Evolutionary conservation across 192 early-diverging fungal species (phyloP).

Genomic region (Coemansia sp.): DNA sequence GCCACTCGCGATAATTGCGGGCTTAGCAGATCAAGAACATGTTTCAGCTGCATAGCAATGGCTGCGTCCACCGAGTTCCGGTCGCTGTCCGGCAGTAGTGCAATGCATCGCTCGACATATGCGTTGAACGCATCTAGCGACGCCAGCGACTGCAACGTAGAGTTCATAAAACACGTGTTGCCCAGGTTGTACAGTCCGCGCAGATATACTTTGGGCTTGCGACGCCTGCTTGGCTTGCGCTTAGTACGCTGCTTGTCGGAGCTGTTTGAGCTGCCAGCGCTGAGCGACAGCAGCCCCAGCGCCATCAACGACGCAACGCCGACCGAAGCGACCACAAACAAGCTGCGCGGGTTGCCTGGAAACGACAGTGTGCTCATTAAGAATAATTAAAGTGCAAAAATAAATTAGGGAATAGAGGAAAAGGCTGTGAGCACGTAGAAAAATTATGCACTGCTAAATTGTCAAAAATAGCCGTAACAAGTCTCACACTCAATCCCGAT

Average conservation of each 20-base stretch:
- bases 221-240: constrained; percentile 10
- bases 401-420: not conserved
- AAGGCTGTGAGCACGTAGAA: too few species aligned
- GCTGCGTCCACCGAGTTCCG: constrained; percentile 28
- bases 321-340: constrained; percentile 40
- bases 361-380: constrained; percentile 8
- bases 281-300: constrained; percentile 22
- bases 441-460: too few species aligned
- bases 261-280: constrained; percentile 2
- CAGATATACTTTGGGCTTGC: constrained; percentile 48
- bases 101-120: constrained; percentile 46
- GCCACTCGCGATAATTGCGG: constrained; percentile 27
- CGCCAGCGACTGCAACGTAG: constrained; percentile 62
- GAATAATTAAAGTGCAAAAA: not conserved
- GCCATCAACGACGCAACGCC: constrained; percentile 42
- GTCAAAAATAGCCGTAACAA: too few species aligned
- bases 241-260: constrained; percentile 8
- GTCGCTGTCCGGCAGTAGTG: not conserved
- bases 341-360: constrained; percentile 15
- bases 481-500: too few species aligned
- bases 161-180: constrained; percentile 89
- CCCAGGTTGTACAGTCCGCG: constrained; percentile 78
- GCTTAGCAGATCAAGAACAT: constrained; percentile 35
- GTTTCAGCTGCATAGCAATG: constrained; percentile 31
- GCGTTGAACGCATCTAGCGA: constrained; percentile 28